Conservation (phyloP, 768 basidiomycete species). For the Naganishia vaughanmartiniae region DNA sequence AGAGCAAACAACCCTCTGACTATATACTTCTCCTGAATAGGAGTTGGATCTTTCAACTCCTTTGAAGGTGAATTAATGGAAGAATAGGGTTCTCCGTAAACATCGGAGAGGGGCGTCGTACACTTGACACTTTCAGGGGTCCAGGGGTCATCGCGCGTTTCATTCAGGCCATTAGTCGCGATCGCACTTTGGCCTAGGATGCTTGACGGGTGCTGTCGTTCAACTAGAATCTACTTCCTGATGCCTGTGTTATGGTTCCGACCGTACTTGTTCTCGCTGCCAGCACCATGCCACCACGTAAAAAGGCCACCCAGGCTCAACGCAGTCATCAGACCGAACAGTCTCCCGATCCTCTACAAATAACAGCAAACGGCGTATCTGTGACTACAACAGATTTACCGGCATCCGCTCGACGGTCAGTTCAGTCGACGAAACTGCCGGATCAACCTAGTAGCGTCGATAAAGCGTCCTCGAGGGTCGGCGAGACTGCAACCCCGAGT, state of each 20-base stretch:
- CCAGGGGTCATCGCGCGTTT: neutral
- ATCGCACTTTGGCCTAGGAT: neutral
- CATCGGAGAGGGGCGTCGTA: neutral
- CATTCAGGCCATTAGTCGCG: neutral
- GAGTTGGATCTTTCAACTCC: neutral
- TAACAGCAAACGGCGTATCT: neutral
- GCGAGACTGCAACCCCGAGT: too few relatives aligned
- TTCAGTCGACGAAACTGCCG: neutral
- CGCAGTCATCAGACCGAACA: neutral
- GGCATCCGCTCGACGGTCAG: slow-evolving; percentile 3
- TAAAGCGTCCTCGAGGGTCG: neutral
- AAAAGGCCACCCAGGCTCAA: neutral
- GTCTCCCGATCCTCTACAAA: slow-evolving; percentile 17
- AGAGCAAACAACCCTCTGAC: neutral
- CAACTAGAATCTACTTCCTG: slow-evolving; percentile 9
- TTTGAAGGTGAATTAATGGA: neutral
- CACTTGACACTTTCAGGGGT: too few relatives aligned
- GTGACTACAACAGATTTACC: neutral
- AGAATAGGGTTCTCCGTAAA: neutral
- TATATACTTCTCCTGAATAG: neutral
- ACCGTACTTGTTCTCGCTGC: neutral
- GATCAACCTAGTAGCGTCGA: neutral
- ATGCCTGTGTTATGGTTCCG: neutral
- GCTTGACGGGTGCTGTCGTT: neutral
- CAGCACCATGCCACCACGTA: slow-evolving; percentile 15